Percentiles rank a stretch among this genome's conserved stretches.
Evolutionary conservation across 2,329 filamentous ascomycete genomes (phyloP).

Genomic region (Rhinocladiella similis): DNA sequence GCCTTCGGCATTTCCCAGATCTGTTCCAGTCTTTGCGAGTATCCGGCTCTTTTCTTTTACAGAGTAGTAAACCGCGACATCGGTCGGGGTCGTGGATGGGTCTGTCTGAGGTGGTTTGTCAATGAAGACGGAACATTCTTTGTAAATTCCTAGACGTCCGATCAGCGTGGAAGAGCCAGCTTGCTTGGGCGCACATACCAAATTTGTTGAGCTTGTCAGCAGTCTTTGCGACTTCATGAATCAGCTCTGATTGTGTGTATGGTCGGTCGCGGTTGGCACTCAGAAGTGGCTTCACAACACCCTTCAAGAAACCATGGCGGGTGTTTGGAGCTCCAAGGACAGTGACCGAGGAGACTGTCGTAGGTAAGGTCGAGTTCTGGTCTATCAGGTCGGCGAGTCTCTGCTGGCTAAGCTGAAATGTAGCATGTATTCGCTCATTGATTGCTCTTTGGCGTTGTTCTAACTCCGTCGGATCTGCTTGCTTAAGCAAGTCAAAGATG

Average conservation of each 20-base stretch:
- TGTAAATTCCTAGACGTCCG: constrained; percentile 70
- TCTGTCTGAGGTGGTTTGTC: constrained; percentile 71
- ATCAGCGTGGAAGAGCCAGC: constrained; percentile 5
- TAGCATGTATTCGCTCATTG: constrained; percentile 58
- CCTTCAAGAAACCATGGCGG: constrained; percentile 78
- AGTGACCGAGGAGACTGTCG: constrained; percentile 81
- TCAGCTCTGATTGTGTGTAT: constrained; percentile 78
- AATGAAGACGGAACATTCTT: constrained; percentile 76
- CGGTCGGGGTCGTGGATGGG: constrained; percentile 69
- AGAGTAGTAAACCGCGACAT: constrained; percentile 77
- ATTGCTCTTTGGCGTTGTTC: constrained; percentile 62
- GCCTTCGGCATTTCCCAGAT: constrained; percentile 89
- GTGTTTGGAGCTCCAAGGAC: constrained; percentile 82
- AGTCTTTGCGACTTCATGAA: constrained; percentile 68
- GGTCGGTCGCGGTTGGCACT: constrained; percentile 64
- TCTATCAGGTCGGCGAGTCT: constrained; percentile 68
- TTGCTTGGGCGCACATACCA: constrained; percentile 52
- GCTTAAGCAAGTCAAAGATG: constrained; percentile 26
- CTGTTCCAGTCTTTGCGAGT: constrained; percentile 89
- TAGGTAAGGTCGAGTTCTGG: constrained; percentile 81
- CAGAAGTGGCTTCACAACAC: constrained; percentile 75
- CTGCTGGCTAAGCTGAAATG: constrained; percentile 63
- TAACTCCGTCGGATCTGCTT: constrained; percentile 55
- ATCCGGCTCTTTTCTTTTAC: constrained; percentile 79
- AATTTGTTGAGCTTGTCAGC: constrained; percentile 76